Percentiles rank a stretch among this genome's conserved stretches.
These are phyloP conservation scores for Beta vulgaris DNA, from an alignment of 148 eudicot genomes.

Conservation along the genomic window DNA sequence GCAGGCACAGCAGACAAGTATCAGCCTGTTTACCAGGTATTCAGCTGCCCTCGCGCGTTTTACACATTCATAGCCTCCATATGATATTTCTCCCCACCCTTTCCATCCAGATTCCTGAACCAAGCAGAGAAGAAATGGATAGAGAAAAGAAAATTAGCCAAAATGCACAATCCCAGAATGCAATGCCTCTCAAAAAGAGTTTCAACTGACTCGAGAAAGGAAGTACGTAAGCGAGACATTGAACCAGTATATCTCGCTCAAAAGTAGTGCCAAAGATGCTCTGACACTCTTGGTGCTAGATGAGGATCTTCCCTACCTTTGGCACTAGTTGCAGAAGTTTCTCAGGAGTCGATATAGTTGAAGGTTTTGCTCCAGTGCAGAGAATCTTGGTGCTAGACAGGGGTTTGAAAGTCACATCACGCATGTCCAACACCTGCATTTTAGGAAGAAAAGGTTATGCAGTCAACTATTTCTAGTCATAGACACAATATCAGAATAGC, in stretches of 20 bases:
- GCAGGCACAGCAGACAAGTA: neutral
- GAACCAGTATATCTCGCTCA: no score
- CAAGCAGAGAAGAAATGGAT: neutral
- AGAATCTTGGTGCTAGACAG: constrained; percentile 61
- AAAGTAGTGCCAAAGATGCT: no score
- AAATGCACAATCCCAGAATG: neutral
- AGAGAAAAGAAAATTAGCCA: neutral
- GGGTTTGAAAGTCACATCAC: constrained; percentile 65
- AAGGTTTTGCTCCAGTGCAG: constrained; percentile 89
- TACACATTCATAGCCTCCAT: constrained; percentile 80
- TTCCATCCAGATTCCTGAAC: constrained; percentile 88
- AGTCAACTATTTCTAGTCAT: neutral
- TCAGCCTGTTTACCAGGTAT: constrained; percentile 53
- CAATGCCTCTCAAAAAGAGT: constrained; percentile 1
- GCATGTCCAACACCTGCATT: constrained; percentile 67
- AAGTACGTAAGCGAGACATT: no score
- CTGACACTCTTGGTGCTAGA: no score
- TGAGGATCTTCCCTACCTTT: constrained; percentile 46
- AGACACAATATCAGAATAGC: neutral
- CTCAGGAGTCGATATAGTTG: constrained; percentile 52
- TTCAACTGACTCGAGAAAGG: no score
- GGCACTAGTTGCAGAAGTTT: constrained; percentile 72
- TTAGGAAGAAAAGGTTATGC: neutral
- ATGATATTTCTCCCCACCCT: constrained; percentile 99
- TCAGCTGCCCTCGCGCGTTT: constrained; percentile 91